Evolutionary conservation across 106 monocot genomes (phyloP), one percentile per base, ranked within the genome.

Genomic region (Dendrobium nobile): DNA sequence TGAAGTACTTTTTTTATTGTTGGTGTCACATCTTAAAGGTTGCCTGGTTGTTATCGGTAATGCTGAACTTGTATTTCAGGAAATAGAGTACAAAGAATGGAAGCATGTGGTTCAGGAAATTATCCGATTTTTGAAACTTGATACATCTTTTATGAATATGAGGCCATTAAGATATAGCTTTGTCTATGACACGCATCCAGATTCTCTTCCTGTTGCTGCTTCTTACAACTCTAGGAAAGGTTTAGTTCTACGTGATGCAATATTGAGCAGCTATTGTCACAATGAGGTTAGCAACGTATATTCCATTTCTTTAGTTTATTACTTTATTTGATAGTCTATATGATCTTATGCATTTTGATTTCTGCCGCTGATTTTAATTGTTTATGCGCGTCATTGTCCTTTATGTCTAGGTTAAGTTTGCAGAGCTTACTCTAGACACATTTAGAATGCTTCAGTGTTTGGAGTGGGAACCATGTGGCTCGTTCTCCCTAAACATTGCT

Each of bases 361-460:
- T 48, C 9, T 44, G 2, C n/a, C 13, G 27, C 70, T 37, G 27
- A 11, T 48, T 76, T 47, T 22, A 44, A 42, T 19, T 76, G 45
- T 47, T 9, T 43, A 37, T 37, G 37, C 37, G 37, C 37, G 37
- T 3, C 3, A 37, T 37, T 37, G 37, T 3, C 37, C 19, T 42
- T 2, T 20, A 8, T 76, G 67, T 9, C 27, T 84, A 96, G 93
- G 84, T 96, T 77, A 96, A 96, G 82, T 91, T 96, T 76, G 82
- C 88, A 37, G 96, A 96, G 86, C 87, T 96, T 55, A 86, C 91
- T 77, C 81, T 93, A 28, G 88, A 96, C 83, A 88, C 90, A 77
- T 97, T 89, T 79, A 94, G 97, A 84, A 94, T 97, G 92, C 88
- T 94, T 80, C 97, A 97, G 80, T 92, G 87, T 79, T 81, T 97